Conservation (phyloP, 495 filamentous ascomycete genomes). For the Corynascus novoguineensis region DNA sequence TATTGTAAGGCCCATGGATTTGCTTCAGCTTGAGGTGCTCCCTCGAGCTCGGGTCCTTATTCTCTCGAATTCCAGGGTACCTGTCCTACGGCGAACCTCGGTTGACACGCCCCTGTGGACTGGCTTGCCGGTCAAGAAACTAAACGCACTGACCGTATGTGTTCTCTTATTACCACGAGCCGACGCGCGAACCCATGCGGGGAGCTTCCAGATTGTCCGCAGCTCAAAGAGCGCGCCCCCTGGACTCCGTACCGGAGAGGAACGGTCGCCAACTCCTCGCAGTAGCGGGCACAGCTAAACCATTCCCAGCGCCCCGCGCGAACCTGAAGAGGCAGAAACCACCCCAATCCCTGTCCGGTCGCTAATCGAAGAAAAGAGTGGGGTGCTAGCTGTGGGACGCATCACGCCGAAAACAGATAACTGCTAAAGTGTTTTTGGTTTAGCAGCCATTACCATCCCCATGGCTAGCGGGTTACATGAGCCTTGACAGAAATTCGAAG, state of each 20-base stretch:
- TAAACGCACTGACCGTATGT: not conserved
- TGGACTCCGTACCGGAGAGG: too few relatives aligned
- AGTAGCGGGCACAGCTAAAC: too few relatives aligned
- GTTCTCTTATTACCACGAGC: not conserved
- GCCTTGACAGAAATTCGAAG: slow-evolving; percentile 8
- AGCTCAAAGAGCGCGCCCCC: too few relatives aligned
- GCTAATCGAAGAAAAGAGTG: slow-evolving; percentile 15
- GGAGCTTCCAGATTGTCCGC: not conserved
- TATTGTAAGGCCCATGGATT: too few relatives aligned
- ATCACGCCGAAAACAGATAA: not conserved
- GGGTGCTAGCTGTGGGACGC: not conserved
- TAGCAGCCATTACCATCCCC: slow-evolving; percentile 3
- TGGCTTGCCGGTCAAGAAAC: too few relatives aligned
- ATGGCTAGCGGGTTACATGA: slow-evolving; percentile 1
- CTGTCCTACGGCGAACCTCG: too few relatives aligned
- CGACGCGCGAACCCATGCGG: not conserved
- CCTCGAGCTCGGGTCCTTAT: too few relatives aligned
- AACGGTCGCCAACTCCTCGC: too few relatives aligned
- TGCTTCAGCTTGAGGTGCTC: too few relatives aligned
- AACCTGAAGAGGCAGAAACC: not conserved
- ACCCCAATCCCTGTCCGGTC: not conserved
- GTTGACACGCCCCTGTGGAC: too few relatives aligned
- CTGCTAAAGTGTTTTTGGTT: slow-evolving; percentile 6
- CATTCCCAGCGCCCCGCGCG: not conserved
- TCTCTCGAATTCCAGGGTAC: not conserved